Evolutionary conservation across 2,329 filamentous ascomycete species (phyloP), one percentile per base, ranked within the genome.

Genomic region (Fusarium tricinctum): DNA sequence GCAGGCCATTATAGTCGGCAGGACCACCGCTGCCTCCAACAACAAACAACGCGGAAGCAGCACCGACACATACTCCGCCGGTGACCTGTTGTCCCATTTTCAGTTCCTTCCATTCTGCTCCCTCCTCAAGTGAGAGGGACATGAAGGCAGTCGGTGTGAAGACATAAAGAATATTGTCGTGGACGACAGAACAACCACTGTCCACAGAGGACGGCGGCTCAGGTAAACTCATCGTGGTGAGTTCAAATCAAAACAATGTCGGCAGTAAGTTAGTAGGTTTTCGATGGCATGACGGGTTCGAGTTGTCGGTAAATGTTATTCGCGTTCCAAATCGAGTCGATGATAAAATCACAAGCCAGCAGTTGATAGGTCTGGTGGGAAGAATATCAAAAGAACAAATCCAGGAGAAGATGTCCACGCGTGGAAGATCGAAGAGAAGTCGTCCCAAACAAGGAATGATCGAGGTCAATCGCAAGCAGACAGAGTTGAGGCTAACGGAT

Each of bases 81-180:
- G 87, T 89, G 22, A 97, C 92, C 19, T 89, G 82, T 63, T 90
- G 85, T 48, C 92, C 93, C 76, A 85, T 85, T 1, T 84, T 74
- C 70, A 96, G 78, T 69, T 84, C 77, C 67, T 86, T 82, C 95
- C 95, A 97, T 80, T 88, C 80, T 48, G 89, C 91, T 50, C 91
- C 91, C 69, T 89, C 79, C 66, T 86, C 80, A 67, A 98, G 81
- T 14, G 84, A 79, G 68, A 98, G 80, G 10, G 91, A 91, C 77
- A 94, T 88, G 73, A 98, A 94, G 28, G 89, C 92, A 46, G 87
- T 81, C 10, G 88, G 81, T 8, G 93, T 92, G 78, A 93, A 97
- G 45, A 92, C 89, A 81, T 97, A 98, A 53, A 98, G 88, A 14
- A 89, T 93, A 78, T 94, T 90, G 76, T 94, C 85, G 82, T 92